A percentile compares a stretch with the other conserved stretches of the same genome.
Evolutionary conservation across 176 grass and related monocot species (phyloP).

Genomic region (Olyra latifolia): DNA sequence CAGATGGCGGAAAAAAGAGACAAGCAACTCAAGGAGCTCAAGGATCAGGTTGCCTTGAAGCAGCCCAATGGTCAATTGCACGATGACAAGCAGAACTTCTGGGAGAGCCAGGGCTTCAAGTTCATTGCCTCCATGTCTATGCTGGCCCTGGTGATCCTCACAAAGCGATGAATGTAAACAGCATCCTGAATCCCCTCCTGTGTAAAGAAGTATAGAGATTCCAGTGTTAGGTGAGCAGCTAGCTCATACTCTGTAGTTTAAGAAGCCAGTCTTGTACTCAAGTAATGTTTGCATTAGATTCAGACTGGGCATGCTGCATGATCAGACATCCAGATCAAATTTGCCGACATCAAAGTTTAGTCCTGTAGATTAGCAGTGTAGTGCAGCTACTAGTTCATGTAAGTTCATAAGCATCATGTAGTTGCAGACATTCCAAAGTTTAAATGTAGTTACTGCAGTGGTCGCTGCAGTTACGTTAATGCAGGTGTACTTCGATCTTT

Average conservation of each 20-base stretch:
- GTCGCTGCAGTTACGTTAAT: neutral
- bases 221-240: constrained; percentile 41
- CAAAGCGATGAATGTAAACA: constrained; percentile 54
- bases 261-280: neutral
- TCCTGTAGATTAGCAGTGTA: constrained; percentile 13
- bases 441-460: neutral
- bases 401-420: neutral
- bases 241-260: constrained; percentile 43
- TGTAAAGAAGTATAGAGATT: constrained; percentile 43
- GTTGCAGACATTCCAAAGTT: neutral
- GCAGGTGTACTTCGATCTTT: neutral
- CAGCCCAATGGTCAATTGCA: constrained; percentile 20
- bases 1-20: constrained; percentile 89
- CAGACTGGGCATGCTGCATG: constrained; percentile 8
- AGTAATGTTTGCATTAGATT: constrained; percentile 18
- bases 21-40: constrained; percentile 82
- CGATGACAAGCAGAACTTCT: constrained; percentile 56
- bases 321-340: constrained; percentile 25
- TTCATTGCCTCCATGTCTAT: constrained; percentile 79
- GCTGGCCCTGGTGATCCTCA: constrained; percentile 60
- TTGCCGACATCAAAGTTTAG: constrained; percentile 34
- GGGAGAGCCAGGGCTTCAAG: constrained; percentile 82
- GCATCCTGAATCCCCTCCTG: neutral
- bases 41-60: constrained; percentile 64
- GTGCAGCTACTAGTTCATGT: constrained; percentile 24